phyloP scores from a whole-genome alignment of 768 basidiomycete species.

The Termitomyces heimii region DNA sequence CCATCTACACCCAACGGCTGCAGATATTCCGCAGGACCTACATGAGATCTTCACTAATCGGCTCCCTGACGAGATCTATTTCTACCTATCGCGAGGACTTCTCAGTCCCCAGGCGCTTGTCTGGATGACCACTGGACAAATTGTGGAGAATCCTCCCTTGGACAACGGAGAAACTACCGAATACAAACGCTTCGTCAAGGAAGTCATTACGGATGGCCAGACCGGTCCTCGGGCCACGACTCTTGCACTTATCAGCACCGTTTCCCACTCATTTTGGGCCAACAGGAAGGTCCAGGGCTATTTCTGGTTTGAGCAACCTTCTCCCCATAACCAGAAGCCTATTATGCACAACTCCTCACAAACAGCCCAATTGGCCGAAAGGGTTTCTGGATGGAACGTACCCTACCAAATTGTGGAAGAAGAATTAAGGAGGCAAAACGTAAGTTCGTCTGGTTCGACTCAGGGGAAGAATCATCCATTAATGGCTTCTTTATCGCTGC shows the following conservation, averaged over 20 bases:
- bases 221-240: slow-evolving; percentile 91
- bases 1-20: slow-evolving; percentile 65
- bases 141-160: slow-evolving; percentile 82
- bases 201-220: slow-evolving; percentile 91
- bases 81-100: slow-evolving; percentile 90
- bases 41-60: slow-evolving; percentile 94
- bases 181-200: slow-evolving; percentile 92
- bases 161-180: slow-evolving; percentile 95
- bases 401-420: slow-evolving; percentile 82
- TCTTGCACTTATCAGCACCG: slow-evolving; percentile 81
- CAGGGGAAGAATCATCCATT: slow-evolving; percentile 19
- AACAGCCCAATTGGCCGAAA: slow-evolving; percentile 82
- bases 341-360: slow-evolving; percentile 71
- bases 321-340: slow-evolving; percentile 46
- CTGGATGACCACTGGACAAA: slow-evolving; percentile 88
- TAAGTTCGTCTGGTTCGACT: slow-evolving; percentile 35
- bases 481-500: slow-evolving; percentile 16
- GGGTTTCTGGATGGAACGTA: slow-evolving; percentile 89
- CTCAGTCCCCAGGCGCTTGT: slow-evolving; percentile 85
- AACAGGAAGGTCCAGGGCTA: slow-evolving; percentile 63
- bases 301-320: slow-evolving; percentile 71
- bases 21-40: slow-evolving; percentile 86
- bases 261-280: slow-evolving; percentile 76
- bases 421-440: slow-evolving; percentile 93
- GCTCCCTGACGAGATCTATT: slow-evolving; percentile 94